Evolutionary conservation across 225 moss, liverwort and hornwort genomes (phyloP).

Genomic region (Polytrichum commune): DNA sequence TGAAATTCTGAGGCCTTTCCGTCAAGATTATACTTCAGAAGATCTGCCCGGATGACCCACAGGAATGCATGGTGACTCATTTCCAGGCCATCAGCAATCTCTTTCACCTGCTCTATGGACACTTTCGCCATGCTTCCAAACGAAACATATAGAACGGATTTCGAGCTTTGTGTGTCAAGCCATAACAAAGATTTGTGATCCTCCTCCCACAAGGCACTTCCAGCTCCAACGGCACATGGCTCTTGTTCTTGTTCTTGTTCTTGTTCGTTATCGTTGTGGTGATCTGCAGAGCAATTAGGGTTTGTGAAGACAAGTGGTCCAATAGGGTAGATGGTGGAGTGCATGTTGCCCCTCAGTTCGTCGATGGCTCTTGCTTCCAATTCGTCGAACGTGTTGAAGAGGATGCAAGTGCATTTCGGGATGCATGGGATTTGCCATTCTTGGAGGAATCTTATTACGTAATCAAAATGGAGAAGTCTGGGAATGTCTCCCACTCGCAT

Average conservation of each 20-base stretch:
- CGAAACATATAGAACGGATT: conserved; percentile 13
- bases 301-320: conserved; percentile 27
- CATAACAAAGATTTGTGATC: conserved; percentile 11
- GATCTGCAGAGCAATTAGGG: neutral
- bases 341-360: neutral
- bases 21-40: neutral
- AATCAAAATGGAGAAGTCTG: conserved; percentile 1
- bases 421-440: neutral
- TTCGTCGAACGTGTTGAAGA: conserved; percentile 10
- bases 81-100: conserved; percentile 20
- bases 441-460: neutral
- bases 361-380: conserved; percentile 24
- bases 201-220: conserved; percentile 4
- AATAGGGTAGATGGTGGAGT: conserved; percentile 1
- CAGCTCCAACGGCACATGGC: conserved; percentile 1
- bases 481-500: conserved; percentile 26
- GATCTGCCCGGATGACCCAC: conserved; percentile 21
- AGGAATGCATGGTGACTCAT: conserved; percentile 21
- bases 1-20: conserved; percentile 1
- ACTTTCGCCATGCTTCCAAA: conserved; percentile 20
- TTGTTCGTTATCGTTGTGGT: no score
- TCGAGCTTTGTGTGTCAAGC: conserved; percentile 11
- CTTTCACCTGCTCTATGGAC: conserved; percentile 11
- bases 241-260: neutral
- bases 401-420: conserved; percentile 10